Percentiles rank a stretch among this genome's conserved stretches.
These are phyloP conservation scores for Lentinula raphanica DNA, from an alignment of 768 basidiomycete genomes.

Conservation along the genomic window DNA sequence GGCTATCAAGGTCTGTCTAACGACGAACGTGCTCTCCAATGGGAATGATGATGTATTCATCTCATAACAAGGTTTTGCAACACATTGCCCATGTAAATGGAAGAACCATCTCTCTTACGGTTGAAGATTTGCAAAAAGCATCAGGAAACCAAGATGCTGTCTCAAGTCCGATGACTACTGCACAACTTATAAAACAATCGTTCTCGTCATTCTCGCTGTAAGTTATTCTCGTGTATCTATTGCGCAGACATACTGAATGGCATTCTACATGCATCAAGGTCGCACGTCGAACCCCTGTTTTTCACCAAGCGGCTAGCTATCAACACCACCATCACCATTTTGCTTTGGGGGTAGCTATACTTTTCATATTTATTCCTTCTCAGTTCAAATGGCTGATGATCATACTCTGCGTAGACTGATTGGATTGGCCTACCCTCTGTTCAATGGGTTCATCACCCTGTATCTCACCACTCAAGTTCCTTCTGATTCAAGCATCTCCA, in stretches of 20 bases:
- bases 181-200: constrained; percentile 26
- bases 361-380: not conserved
- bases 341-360: constrained; percentile 43
- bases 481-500: constrained; percentile 8
- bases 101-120: constrained; percentile 36
- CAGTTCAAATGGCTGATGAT: not conserved
- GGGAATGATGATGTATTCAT: not conserved
- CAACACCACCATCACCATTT: constrained; percentile 43
- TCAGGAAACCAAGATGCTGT: constrained; percentile 13
- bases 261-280: constrained; percentile 19
- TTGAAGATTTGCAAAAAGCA: constrained; percentile 36
- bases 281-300: constrained; percentile 47
- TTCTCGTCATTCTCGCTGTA: constrained; percentile 38
- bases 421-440: constrained; percentile 51
- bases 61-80: constrained; percentile 35
- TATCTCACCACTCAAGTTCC: constrained; percentile 35
- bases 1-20: constrained; percentile 36
- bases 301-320: constrained; percentile 35
- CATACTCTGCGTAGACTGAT: constrained; percentile 27
- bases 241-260: not conserved
- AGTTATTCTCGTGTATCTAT: constrained; percentile 10
- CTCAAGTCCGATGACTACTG: constrained; percentile 16
- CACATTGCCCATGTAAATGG: constrained; percentile 45
- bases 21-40: not conserved
- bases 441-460: constrained; percentile 45